Conservation (phyloP, 495 filamentous ascomycete species). For the Talaromyces stipitatus region DNA sequence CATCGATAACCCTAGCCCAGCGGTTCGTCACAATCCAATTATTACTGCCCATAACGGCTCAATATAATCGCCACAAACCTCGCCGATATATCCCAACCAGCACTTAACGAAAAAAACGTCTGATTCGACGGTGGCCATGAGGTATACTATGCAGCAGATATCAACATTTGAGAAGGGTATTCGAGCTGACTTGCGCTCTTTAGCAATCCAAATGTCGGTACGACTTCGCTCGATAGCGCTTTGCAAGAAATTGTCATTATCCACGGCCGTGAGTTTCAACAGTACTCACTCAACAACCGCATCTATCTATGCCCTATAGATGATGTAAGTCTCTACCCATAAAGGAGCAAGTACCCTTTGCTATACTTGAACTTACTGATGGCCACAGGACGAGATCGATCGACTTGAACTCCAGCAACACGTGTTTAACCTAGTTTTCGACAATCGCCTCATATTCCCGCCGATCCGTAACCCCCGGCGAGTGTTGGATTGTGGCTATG, state of each 20-base stretch:
- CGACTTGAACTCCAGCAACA: slow-evolving; percentile 63
- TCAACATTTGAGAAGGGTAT: not conserved
- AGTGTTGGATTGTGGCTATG: slow-evolving; percentile 73
- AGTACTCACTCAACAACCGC: slow-evolving; percentile 61
- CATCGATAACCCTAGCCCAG: not conserved
- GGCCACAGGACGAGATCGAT: slow-evolving; percentile 67
- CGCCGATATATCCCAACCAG: not conserved
- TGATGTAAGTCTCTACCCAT: slow-evolving; percentile 49
- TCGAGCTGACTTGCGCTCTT: not conserved
- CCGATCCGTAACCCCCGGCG: slow-evolving; percentile 55
- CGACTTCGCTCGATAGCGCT: slow-evolving; percentile 47
- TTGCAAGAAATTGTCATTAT: slow-evolving; percentile 57
- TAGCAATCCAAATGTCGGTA: slow-evolving; percentile 44
- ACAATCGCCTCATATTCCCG: slow-evolving; percentile 71
- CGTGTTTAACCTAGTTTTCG: slow-evolving; percentile 66
- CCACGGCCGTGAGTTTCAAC: slow-evolving; percentile 65
- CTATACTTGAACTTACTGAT: slow-evolving; percentile 10
- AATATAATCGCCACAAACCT: not conserved
- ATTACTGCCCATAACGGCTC: not conserved
- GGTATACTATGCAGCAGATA: not conserved
- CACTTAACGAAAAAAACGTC: not conserved
- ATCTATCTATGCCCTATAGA: slow-evolving; percentile 80
- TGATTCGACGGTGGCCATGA: not conserved
- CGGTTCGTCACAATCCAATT: not conserved
- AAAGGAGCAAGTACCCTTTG: not conserved